Percentiles rank a stretch among this genome's conserved stretches.
Conservation (phyloP, 345 rosid genomes). For the Clarkia xantiana region DNA sequence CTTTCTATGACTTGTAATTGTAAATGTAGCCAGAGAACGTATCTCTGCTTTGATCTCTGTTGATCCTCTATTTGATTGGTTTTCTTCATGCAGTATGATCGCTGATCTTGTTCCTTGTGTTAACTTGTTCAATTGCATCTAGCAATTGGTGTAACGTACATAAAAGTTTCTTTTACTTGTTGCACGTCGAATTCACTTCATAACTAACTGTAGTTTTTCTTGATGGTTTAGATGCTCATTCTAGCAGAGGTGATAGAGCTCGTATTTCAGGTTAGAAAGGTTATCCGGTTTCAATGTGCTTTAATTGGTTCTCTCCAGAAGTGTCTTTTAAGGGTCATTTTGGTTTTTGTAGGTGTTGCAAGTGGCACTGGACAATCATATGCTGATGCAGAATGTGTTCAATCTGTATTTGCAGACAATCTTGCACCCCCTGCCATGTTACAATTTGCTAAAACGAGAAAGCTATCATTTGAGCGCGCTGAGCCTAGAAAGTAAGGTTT, state of each 20-base stretch:
- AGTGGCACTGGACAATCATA: constrained; percentile 34
- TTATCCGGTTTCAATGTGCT: neutral
- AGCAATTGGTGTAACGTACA: too few relatives aligned
- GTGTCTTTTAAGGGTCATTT: constrained; percentile 19
- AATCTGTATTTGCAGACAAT: constrained; percentile 47
- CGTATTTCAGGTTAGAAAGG: constrained; percentile 27
- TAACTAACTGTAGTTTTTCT: neutral
- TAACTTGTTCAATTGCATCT: too few relatives aligned
- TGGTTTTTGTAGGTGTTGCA: constrained; percentile 36
- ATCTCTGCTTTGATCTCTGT: too few relatives aligned
- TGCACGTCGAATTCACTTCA: too few relatives aligned
- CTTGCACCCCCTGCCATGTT: constrained; percentile 51
- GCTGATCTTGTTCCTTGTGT: too few relatives aligned
- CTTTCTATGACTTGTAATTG: too few relatives aligned
- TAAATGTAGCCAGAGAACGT: too few relatives aligned
- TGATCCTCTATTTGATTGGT: too few relatives aligned
- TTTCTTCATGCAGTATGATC: too few relatives aligned
- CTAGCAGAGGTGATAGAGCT: constrained; percentile 22
- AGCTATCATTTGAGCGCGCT: constrained; percentile 71
- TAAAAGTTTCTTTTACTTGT: too few relatives aligned
- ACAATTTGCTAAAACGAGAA: constrained; percentile 90
- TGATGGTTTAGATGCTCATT: constrained; percentile 20
- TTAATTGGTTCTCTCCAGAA: constrained; percentile 8
- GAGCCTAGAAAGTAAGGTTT: constrained; percentile 71
- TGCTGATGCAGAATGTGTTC: constrained; percentile 57